phyloP scores from a whole-genome alignment of 805 yeast genomes.

The Sugiyamaella valdiviana region DNA sequence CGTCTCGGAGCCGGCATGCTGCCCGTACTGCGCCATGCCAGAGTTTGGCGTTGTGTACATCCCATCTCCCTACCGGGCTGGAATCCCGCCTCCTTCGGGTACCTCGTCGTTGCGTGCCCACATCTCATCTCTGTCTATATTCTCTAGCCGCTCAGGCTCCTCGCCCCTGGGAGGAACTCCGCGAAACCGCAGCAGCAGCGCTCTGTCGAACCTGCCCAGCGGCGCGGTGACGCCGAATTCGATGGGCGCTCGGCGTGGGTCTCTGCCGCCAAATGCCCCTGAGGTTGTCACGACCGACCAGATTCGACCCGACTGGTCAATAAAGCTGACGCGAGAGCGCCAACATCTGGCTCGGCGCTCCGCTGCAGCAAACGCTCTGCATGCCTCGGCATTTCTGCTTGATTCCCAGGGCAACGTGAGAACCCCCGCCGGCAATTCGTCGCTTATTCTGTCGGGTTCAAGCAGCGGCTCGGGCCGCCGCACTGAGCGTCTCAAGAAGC shows the following conservation, averaged over 20 bases:
- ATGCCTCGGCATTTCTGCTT: conserved; percentile 72
- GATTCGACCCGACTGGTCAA: conserved; percentile 92
- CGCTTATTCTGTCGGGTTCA: conserved; percentile 3
- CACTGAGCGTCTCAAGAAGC: conserved; percentile 11
- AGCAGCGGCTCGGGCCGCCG: conserved; percentile 8
- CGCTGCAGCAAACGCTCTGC: conserved; percentile 92
- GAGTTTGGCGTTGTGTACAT: conserved; percentile 78
- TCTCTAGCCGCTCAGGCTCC: conserved; percentile 4
- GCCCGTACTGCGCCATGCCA: conserved; percentile 89
- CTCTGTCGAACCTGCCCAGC: neutral
- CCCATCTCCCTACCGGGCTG: conserved; percentile 55
- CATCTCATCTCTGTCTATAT: conserved; percentile 6
- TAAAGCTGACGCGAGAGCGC: conserved; percentile 63
- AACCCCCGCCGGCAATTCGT: conserved; percentile 19
- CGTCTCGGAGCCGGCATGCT: conserved; percentile 79
- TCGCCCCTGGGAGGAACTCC: conserved; percentile 3
- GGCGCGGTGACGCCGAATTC: conserved; percentile 5
- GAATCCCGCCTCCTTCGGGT: conserved; percentile 21
- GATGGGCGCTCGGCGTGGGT: conserved; percentile 28
- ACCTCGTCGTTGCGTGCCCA: conserved; percentile 11
- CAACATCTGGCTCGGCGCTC: conserved; percentile 75
- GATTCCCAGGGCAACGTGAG: conserved; percentile 20
- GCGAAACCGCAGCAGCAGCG: neutral
- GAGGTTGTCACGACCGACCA: conserved; percentile 72
- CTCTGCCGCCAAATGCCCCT: conserved; percentile 61